phyloP scores from a whole-genome alignment of 2,329 filamentous ascomycete species.

The Ambrosiella xylebori region DNA sequence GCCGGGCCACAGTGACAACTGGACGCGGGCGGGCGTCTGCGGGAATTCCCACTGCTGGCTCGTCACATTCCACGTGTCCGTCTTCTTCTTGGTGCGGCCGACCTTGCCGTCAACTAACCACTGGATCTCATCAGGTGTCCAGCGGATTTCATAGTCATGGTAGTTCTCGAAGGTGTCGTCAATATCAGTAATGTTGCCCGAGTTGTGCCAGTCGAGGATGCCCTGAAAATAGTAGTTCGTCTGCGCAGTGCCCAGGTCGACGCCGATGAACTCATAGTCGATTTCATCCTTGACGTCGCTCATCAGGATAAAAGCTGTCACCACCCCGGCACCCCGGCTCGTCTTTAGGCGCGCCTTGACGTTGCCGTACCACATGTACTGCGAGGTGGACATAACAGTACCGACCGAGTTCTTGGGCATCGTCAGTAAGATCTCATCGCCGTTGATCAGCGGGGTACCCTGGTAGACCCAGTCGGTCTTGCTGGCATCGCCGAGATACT shows the following conservation, averaged over 20 bases:
- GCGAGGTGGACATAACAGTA: slow-evolving; percentile 65
- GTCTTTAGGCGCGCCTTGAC: slow-evolving; percentile 75
- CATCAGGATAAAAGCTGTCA: slow-evolving; percentile 93
- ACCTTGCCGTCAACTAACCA: slow-evolving; percentile 76
- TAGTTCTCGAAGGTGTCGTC: slow-evolving; percentile 58
- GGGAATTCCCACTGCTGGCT: slow-evolving; percentile 71
- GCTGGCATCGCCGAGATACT: slow-evolving; percentile 72
- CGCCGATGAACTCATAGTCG: slow-evolving; percentile 87
- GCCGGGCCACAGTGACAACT: slow-evolving; percentile 92
- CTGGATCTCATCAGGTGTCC: slow-evolving; percentile 69
- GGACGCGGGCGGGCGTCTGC: slow-evolving; percentile 77
- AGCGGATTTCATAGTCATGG: slow-evolving; percentile 87
- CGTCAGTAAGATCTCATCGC: slow-evolving; percentile 62
- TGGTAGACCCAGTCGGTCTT: slow-evolving; percentile 78
- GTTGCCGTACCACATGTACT: slow-evolving; percentile 95
- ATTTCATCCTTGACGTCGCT: slow-evolving; percentile 97
- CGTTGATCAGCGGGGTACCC: slow-evolving; percentile 52
- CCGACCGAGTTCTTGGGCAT: slow-evolving; percentile 77
- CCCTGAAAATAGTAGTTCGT: slow-evolving; percentile 98
- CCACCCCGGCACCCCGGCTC: slow-evolving; percentile 67
- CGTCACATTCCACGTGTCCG: slow-evolving; percentile 73
- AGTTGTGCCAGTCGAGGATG: slow-evolving; percentile 69
- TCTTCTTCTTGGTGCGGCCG: slow-evolving; percentile 55
- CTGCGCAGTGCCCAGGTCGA: slow-evolving; percentile 59
- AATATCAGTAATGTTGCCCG: slow-evolving; percentile 44